phyloP scores from a whole-genome alignment of 768 basidiomycete species.

The Russula sp. region DNA sequence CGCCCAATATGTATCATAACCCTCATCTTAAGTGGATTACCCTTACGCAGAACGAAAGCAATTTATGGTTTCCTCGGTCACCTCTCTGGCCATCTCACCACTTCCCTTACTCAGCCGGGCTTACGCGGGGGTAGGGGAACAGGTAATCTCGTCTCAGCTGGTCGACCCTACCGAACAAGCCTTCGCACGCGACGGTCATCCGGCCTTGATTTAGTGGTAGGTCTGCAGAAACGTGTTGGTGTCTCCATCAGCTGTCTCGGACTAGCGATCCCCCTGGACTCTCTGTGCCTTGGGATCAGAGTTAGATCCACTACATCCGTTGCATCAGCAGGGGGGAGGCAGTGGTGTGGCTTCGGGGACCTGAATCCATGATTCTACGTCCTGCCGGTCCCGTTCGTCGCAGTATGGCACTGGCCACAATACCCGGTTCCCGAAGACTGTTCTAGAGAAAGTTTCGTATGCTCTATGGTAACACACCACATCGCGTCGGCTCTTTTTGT shows the following conservation, averaged over 20 bases:
- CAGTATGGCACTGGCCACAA: neutral
- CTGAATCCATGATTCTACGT: neutral
- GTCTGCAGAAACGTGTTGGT: neutral
- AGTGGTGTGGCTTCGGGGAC: neutral
- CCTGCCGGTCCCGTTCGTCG: neutral
- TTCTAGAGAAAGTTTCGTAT: no score
- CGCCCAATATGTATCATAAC: no score
- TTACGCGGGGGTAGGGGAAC: neutral
- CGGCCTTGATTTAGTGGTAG: neutral
- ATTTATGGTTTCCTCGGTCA: no score
- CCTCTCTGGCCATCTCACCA: no score
- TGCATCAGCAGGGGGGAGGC: neutral
- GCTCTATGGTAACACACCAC: no score
- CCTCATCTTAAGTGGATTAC: no score
- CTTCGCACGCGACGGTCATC: neutral
- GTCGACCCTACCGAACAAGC: neutral
- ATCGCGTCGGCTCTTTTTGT: no score
- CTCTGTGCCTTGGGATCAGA: neutral
- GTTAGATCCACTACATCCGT: neutral
- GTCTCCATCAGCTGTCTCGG: neutral
- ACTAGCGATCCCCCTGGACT: neutral
- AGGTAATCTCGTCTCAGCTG: neutral
- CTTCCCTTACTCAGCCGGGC: no score
- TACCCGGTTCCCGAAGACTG: no score
- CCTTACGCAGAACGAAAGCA: no score